Conservation (phyloP, 31 red algal species). For the Bonnemaisonia californica region DNA sequence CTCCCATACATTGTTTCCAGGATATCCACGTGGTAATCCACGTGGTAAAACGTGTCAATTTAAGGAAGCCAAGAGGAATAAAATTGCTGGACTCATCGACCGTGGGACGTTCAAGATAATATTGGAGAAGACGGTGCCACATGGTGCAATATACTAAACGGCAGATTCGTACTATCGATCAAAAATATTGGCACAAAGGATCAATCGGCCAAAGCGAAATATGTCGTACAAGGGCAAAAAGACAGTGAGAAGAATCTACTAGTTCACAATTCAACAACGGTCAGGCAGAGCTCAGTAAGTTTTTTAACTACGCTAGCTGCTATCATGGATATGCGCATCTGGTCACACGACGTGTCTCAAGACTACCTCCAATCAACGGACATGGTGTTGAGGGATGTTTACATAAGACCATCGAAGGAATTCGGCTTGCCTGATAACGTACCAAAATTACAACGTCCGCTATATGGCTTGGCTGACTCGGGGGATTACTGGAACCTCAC, state of each 20-base stretch:
- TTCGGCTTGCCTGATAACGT: neutral
- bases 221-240: constrained; percentile 6
- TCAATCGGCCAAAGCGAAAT: neutral
- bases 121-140: too few species aligned
- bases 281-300: neutral
- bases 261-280: constrained; percentile 11
- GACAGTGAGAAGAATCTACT: neutral
- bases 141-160: constrained; percentile 18
- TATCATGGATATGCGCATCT: neutral
- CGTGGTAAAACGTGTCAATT: too few species aligned
- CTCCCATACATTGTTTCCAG: too few species aligned
- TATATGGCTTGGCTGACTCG: neutral
- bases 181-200: constrained; percentile 6
- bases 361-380: neutral
- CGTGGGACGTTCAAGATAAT: too few species aligned
- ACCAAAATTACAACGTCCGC: neutral
- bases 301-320: neutral
- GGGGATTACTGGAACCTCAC: neutral
- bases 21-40: too few species aligned
- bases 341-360: neutral
- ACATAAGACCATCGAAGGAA: neutral
- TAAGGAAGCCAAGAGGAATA: too few species aligned
- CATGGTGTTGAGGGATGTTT: neutral
- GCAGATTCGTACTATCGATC: neutral
- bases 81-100: too few species aligned